Conservation (phyloP, 176 grass and related monocot species). For the Phyllostachys edulis region DNA sequence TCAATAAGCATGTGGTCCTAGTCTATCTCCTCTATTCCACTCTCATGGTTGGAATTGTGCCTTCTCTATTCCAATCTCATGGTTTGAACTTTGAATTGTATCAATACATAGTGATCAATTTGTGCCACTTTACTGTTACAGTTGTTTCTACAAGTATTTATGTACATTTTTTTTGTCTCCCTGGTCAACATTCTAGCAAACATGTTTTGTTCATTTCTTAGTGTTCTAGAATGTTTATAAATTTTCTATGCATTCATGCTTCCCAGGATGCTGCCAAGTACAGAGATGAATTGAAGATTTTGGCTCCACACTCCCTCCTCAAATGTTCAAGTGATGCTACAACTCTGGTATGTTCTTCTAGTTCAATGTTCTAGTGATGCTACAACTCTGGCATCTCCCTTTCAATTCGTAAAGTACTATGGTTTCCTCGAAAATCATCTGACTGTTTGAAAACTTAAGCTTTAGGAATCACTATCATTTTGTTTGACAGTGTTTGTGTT, state of each 20-base stretch:
- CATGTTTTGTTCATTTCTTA: conserved; percentile 20
- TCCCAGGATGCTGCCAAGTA: conserved; percentile 78
- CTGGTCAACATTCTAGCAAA: neutral
- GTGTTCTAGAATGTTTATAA: neutral
- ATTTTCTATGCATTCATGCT: conserved; percentile 8
- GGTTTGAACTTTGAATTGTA: neutral
- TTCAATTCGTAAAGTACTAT: neutral
- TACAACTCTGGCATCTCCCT: neutral
- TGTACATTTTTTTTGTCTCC: neutral
- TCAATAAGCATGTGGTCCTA: neutral
- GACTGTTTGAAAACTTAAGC: neutral
- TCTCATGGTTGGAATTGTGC: neutral
- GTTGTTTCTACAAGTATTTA: neutral
- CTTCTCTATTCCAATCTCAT: conserved; percentile 8
- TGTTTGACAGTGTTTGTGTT: neutral
- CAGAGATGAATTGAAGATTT: conserved; percentile 66
- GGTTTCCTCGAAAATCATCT: neutral
- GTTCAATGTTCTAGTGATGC: neutral
- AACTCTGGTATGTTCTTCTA: conserved; percentile 44
- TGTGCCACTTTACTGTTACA: neutral
- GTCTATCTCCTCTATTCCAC: neutral
- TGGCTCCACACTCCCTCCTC: conserved; percentile 76
- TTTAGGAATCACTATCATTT: conserved; percentile 6
- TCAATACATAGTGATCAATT: neutral
- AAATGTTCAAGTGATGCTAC: conserved; percentile 90